phyloP scores from a whole-genome alignment of 495 filamentous ascomycete species.

The Neurospora sp. region DNA sequence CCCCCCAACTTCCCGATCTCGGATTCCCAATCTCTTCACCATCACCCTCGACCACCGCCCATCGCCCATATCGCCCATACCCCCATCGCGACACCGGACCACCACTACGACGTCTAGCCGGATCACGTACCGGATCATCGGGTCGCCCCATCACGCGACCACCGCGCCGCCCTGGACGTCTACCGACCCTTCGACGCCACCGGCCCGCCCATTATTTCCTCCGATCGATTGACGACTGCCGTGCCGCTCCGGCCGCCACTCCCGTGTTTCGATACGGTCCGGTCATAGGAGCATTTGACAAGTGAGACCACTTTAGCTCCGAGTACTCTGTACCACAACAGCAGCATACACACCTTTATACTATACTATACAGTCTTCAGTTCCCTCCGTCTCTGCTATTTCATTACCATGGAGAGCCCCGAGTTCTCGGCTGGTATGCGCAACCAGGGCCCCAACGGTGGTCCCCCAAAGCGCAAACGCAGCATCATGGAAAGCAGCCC shows the following conservation, averaged over 20 bases:
- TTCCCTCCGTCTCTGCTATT: too few species aligned
- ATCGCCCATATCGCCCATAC: neutral
- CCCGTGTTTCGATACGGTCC: neutral
- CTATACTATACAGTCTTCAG: neutral
- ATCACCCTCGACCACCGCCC: neutral
- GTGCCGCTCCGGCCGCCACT: conserved; percentile 1
- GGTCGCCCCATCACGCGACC: conserved; percentile 14
- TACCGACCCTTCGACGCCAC: conserved; percentile 10
- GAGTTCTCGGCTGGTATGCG: conserved; percentile 29
- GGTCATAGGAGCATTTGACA: neutral
- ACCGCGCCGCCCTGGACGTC: conserved; percentile 17
- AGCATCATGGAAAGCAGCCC: conserved; percentile 52
- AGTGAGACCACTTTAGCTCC: neutral
- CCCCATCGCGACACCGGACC: conserved; percentile 26
- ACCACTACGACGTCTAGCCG: conserved; percentile 15
- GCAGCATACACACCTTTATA: neutral
- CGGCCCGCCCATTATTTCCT: conserved; percentile 2
- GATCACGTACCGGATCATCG: conserved; percentile 5
- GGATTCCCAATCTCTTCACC: neutral
- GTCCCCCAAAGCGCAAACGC: conserved; percentile 37
- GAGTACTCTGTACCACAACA: neutral
- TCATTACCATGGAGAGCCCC: conserved; percentile 17
- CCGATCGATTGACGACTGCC: conserved; percentile 1
- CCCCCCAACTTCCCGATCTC: neutral
- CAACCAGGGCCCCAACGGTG: conserved; percentile 27